Evolutionary conservation across 129 eudicot species (phyloP).

Genomic region (Oenanthe sinensis): DNA sequence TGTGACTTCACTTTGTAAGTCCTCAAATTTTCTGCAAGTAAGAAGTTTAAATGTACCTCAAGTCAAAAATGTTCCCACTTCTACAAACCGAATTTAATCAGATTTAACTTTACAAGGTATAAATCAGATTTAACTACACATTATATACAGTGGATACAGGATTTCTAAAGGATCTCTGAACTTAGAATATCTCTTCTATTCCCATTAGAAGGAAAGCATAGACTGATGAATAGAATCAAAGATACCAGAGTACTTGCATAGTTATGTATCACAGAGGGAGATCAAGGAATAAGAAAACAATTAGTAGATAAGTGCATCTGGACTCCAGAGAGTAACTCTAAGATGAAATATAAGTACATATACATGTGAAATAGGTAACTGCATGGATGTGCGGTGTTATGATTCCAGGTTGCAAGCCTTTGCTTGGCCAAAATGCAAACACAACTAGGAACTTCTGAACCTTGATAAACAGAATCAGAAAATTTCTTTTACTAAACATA

Average conservation of each 20-base stretch:
- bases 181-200: neutral
- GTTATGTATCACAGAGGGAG: neutral
- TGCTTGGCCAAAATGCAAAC: neutral
- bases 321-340: neutral
- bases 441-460: neutral
- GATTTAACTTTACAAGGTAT: neutral
- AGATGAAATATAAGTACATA: neutral
- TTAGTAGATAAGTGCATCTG: neutral
- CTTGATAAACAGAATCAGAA: neutral
- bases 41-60: neutral
- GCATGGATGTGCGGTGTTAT: neutral
- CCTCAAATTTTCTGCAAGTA: conserved; percentile 51
- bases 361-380: neutral
- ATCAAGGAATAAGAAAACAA: neutral
- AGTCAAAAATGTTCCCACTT: neutral
- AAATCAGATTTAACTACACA: neutral
- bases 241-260: neutral
- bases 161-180: neutral
- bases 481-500: conserved; percentile 11
- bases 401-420: neutral
- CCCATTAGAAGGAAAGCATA: neutral
- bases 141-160: neutral
- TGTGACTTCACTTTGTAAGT: conserved; percentile 32
- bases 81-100: neutral
- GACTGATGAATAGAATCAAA: neutral